A percentile compares a stretch with the other conserved stretches of the same genome.
Evolutionary conservation across 1,284 basidiomycete species (phyloP).

Genomic region (Exobasidium rhododendri): DNA sequence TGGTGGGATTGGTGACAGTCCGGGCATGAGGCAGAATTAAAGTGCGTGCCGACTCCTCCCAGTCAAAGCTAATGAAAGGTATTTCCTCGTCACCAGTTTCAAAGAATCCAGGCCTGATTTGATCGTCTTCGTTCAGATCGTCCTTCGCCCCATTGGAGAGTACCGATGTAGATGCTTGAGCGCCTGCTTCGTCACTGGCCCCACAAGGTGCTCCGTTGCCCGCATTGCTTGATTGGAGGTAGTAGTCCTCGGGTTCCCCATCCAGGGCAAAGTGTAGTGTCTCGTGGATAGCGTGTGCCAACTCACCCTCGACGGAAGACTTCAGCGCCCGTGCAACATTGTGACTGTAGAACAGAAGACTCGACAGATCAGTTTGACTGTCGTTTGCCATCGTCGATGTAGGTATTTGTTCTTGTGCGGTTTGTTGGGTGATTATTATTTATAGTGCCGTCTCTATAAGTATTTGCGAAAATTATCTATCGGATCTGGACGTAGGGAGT

Average conservation of each 20-base stretch:
- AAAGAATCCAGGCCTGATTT: conserved; percentile 27
- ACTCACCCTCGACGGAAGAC: conserved; percentile 41
- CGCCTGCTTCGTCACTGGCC: not conserved
- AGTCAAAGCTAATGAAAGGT: conserved; percentile 42
- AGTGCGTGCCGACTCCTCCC: conserved; percentile 19
- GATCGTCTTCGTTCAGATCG: not conserved
- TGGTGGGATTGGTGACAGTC: conserved; percentile 6
- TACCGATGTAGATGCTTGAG: not conserved
- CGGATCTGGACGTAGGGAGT: too few relatives aligned
- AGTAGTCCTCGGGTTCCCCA: conserved; percentile 41
- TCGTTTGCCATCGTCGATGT: not conserved
- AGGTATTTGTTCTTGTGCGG: too few relatives aligned
- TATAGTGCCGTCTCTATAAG: too few relatives aligned
- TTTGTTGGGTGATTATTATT: too few relatives aligned
- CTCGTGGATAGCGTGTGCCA: conserved; percentile 46
- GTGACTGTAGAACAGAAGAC: conserved; percentile 43
- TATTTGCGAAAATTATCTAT: too few relatives aligned
- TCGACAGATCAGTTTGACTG: not conserved
- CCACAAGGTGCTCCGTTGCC: not conserved
- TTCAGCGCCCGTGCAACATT: conserved; percentile 41
- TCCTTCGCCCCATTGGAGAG: not conserved
- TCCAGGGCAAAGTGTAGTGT: conserved; percentile 48
- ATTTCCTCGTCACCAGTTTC: conserved; percentile 24
- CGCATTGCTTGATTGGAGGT: not conserved
- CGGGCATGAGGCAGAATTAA: conserved; percentile 36